These are phyloP conservation scores for Lipomyces sp. DNA, from an alignment of 805 yeast species.

Conservation along the genomic window DNA sequence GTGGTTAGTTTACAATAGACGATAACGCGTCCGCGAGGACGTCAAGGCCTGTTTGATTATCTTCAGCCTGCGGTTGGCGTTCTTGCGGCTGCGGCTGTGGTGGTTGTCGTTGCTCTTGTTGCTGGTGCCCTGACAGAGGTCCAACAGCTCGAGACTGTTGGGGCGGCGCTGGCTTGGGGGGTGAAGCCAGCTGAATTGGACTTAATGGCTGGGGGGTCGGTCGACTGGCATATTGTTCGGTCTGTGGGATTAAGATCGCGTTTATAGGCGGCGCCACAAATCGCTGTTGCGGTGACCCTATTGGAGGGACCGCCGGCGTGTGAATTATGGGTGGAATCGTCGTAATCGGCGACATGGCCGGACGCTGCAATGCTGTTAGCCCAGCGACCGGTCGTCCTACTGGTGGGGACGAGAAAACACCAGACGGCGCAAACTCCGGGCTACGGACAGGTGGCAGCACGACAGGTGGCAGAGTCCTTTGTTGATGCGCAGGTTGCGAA, in stretches of 20 bases:
- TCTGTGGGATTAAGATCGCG: background rate
- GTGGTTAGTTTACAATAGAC: slow-evolving; percentile 1
- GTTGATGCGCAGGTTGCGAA: background rate
- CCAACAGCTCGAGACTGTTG: background rate
- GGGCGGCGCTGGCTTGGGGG: background rate
- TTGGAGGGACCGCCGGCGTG: background rate
- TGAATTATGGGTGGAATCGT: background rate
- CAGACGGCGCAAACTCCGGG: background rate
- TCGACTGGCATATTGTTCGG: background rate
- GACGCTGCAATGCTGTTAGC: background rate
- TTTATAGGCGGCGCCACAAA: background rate
- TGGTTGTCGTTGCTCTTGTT: slow-evolving; percentile 7
- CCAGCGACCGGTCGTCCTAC: background rate
- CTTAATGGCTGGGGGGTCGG: background rate
- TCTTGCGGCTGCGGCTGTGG: slow-evolving; percentile 1
- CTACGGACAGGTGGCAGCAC: background rate
- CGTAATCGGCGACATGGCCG: background rate
- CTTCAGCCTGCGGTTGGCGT: slow-evolving; percentile 4
- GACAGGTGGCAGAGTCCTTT: background rate
- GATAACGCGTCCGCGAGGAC: slow-evolving; percentile 27
- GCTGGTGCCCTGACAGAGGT: slow-evolving; percentile 8
- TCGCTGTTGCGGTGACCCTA: background rate
- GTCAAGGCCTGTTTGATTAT: slow-evolving; percentile 20
- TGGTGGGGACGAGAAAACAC: background rate
- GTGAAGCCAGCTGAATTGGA: background rate